These are phyloP conservation scores for Xerocomellus chrysenteron DNA, from an alignment of 768 basidiomycete species.

Conservation along the genomic window DNA sequence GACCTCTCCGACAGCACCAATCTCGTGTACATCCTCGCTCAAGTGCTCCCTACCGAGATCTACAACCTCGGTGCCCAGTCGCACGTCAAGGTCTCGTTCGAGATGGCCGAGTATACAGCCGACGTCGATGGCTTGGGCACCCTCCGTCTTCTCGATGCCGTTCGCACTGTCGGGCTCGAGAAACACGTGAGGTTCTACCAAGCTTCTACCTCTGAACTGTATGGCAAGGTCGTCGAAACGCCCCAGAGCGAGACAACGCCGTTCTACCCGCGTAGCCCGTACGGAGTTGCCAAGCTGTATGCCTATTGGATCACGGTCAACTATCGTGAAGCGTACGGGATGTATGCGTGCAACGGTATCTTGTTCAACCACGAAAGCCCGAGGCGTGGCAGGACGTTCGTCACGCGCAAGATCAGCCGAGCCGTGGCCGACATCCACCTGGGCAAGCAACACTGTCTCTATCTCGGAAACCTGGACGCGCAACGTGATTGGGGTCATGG, in stretches of 20 bases:
- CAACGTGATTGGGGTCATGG: constrained; percentile 98
- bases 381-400: constrained; percentile 90
- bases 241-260: constrained; percentile 96
- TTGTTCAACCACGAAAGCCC: constrained; percentile 99
- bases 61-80: constrained; percentile 98
- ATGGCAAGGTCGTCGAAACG: constrained; percentile 94
- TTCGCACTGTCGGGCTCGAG: constrained; percentile 93
- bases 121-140: constrained; percentile 97
- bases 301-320: constrained; percentile 90
- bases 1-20: constrained; percentile 96
- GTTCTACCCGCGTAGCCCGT: constrained; percentile 97
- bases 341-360: constrained; percentile 97
- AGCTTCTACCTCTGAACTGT: constrained; percentile 95
- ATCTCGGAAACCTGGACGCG: constrained; percentile 92
- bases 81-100: constrained; percentile 99
- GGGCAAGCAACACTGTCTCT: constrained; percentile 87
- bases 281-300: constrained; percentile 94
- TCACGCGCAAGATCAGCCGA: constrained; percentile 91
- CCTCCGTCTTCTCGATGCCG: constrained; percentile 91
- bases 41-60: constrained; percentile 92
- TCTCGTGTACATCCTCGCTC: constrained; percentile 93
- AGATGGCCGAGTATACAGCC: constrained; percentile 99
- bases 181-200: constrained; percentile 95
- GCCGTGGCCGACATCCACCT: constrained; percentile 90
- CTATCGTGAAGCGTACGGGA: constrained; percentile 93